Percentiles rank a stretch among this genome's conserved stretches.
These are phyloP conservation scores for Penicillium freii DNA, from an alignment of 2,329 filamentous ascomycete species.

Conservation along the genomic window DNA sequence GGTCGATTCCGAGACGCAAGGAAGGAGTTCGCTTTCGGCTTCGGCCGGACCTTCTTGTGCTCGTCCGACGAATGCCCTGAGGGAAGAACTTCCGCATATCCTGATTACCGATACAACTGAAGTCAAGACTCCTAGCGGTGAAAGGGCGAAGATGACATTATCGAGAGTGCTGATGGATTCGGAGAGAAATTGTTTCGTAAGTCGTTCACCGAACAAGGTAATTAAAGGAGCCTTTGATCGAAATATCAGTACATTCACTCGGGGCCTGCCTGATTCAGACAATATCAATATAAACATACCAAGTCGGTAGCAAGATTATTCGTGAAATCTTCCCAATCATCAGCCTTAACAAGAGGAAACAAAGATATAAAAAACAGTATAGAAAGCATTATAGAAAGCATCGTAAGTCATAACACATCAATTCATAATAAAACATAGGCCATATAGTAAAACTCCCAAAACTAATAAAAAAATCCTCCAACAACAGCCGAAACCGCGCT, in stretches of 20 bases:
- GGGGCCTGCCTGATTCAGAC: not conserved
- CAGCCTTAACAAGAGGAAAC: constrained; percentile 24
- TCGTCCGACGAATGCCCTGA: constrained; percentile 48
- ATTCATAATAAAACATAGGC: not conserved
- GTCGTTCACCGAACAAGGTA: constrained; percentile 47
- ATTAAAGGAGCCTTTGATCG: constrained; percentile 34
- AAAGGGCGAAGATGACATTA: constrained; percentile 49
- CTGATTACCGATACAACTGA: constrained; percentile 47
- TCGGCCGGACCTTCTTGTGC: constrained; percentile 45
- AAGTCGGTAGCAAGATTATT: constrained; percentile 43
- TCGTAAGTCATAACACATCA: constrained; percentile 4
- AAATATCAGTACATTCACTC: not conserved
- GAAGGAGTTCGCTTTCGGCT: constrained; percentile 46
- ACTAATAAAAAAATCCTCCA: not conserved
- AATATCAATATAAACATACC: constrained; percentile 21
- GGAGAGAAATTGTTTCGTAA: constrained; percentile 51
- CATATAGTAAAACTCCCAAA: not conserved
- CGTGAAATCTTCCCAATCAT: constrained; percentile 39
- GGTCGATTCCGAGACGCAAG: constrained; percentile 48
- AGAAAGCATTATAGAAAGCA: constrained; percentile 5
- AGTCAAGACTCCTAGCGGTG: constrained; percentile 49
- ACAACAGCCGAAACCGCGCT: not conserved
- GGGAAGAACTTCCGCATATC: constrained; percentile 44
- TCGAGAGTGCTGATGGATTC: constrained; percentile 44
- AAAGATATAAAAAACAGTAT: constrained; percentile 17